A percentile compares a stretch with the other conserved stretches of the same genome.
These are phyloP conservation scores for Lasiodiplodia gonubiensis DNA, from an alignment of 2,329 filamentous ascomycete species.

Conservation along the genomic window DNA sequence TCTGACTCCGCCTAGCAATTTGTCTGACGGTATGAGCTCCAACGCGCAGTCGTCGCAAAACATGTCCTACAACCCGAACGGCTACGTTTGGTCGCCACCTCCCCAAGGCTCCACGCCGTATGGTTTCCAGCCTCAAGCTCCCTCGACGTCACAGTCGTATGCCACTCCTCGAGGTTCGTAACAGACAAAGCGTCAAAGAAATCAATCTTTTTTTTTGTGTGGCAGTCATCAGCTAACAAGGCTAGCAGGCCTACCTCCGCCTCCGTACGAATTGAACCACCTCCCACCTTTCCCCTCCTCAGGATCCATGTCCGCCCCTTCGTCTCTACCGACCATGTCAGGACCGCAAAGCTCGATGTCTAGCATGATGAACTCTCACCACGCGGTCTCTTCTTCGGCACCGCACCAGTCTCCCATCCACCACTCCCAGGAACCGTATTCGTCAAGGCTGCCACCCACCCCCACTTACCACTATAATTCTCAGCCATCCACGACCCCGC, in stretches of 20 bases:
- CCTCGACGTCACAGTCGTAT: slow-evolving; percentile 27
- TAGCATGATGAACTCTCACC: slow-evolving; percentile 54
- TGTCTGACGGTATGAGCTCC: slow-evolving; percentile 63
- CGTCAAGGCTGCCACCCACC: slow-evolving; percentile 62
- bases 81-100: slow-evolving; percentile 64
- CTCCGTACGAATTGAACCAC: slow-evolving; percentile 70
- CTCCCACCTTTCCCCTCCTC: slow-evolving; percentile 68
- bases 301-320: slow-evolving; percentile 61
- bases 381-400: slow-evolving; percentile 45
- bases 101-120: slow-evolving; percentile 65
- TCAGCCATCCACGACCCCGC: slow-evolving; percentile 59
- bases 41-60: slow-evolving; percentile 64
- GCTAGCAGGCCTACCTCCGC: slow-evolving; percentile 66
- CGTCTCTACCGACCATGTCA: slow-evolving; percentile 53
- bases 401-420: slow-evolving; percentile 59
- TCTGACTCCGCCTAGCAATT: slow-evolving; percentile 66
- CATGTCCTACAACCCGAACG: slow-evolving; percentile 64
- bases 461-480: slow-evolving; percentile 65
- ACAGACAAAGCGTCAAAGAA: slow-evolving; percentile 26
- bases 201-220: neutral
- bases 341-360: slow-evolving; percentile 54
- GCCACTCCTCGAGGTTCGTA: slow-evolving; percentile 56
- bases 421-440: slow-evolving; percentile 61
- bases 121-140: slow-evolving; percentile 51
- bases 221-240: slow-evolving; percentile 25